Conservation (phyloP, 2,329 filamentous ascomycete species). For the Dactylellina sp. region DNA sequence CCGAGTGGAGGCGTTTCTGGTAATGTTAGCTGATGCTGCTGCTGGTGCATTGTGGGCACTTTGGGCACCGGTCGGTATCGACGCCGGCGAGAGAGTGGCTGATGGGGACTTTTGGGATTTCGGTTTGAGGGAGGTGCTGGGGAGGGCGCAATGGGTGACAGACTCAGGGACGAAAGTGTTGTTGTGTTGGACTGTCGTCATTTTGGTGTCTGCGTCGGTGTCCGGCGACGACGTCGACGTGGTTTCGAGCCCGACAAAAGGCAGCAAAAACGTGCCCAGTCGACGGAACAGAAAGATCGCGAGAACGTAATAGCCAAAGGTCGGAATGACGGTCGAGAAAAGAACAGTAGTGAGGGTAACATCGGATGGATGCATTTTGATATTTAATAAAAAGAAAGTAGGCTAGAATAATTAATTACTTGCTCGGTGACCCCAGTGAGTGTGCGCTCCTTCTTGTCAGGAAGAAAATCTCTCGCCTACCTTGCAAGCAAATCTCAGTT, state of each 20-base stretch:
- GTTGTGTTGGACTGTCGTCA: slow-evolving; percentile 56
- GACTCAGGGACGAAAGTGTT: slow-evolving; percentile 51
- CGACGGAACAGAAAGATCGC: slow-evolving; percentile 20
- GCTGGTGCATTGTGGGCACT: slow-evolving; percentile 9
- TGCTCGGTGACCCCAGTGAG: slow-evolving; percentile 22
- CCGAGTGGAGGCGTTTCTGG: slow-evolving; percentile 22
- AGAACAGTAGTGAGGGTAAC: slow-evolving; percentile 28
- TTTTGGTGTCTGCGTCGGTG: slow-evolving; percentile 22
- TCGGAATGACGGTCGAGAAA: slow-evolving; percentile 29
- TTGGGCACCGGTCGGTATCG: slow-evolving; percentile 7
- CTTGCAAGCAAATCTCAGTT: slow-evolving; percentile 51
- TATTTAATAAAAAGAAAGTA: slow-evolving; percentile 24
- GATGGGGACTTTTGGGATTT: slow-evolving; percentile 32
- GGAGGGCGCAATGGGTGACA: slow-evolving; percentile 48
- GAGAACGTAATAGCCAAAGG: slow-evolving; percentile 26
- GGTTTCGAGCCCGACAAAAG: slow-evolving; percentile 39
- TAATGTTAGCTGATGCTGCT: slow-evolving; percentile 24
- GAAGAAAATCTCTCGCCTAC: slow-evolving; percentile 49
- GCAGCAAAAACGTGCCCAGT: slow-evolving; percentile 32
- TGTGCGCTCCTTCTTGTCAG: slow-evolving; percentile 28
- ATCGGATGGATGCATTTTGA: slow-evolving; percentile 43
- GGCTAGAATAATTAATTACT: neutral
- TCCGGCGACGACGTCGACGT: slow-evolving; percentile 6
- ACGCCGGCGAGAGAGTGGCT: slow-evolving; percentile 19
- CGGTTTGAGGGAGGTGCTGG: slow-evolving; percentile 14